phyloP scores from a whole-genome alignment of 2,329 filamentous ascomycete species.

The Xylaria sp. region DNA sequence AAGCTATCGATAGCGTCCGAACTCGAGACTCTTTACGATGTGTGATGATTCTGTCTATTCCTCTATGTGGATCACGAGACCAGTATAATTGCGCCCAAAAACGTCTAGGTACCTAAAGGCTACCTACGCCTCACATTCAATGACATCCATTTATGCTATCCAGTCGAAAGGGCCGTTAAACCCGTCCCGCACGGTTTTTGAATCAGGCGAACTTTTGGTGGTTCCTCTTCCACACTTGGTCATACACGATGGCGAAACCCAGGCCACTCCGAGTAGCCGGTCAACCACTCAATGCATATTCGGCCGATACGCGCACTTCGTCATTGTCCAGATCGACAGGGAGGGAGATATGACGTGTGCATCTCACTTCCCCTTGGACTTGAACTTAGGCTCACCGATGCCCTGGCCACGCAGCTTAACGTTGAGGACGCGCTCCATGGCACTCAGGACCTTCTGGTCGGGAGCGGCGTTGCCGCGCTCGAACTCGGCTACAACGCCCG shows the following conservation, averaged over 20 bases:
- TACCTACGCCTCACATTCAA: slow-evolving; percentile 16
- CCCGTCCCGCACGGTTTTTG: no score
- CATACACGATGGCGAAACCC: slow-evolving; percentile 20
- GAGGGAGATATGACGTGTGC: no score
- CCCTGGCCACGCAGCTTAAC: slow-evolving; percentile 85
- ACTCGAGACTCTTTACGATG: no score
- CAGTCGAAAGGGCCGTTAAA: no score
- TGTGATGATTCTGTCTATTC: slow-evolving; percentile 25
- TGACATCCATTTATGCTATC: no score
- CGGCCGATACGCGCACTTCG: no score
- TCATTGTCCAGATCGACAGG: no score
- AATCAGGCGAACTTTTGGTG: no score
- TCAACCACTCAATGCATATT: not conserved
- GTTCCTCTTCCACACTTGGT: not conserved
- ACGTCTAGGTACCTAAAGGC: not conserved
- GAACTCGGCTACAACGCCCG: slow-evolving; percentile 79
- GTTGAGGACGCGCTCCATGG: slow-evolving; percentile 85
- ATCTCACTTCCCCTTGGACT: slow-evolving; percentile 72
- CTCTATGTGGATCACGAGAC: slow-evolving; percentile 18
- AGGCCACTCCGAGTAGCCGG: no score
- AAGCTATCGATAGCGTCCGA: no score
- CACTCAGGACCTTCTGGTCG: slow-evolving; percentile 80
- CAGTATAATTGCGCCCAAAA: not conserved
- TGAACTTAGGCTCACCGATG: slow-evolving; percentile 84
- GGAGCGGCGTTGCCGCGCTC: slow-evolving; percentile 79